These are phyloP conservation scores for Casaregolazyma lundiana DNA, from an alignment of 1,139 yeast species.

Conservation along the genomic window DNA sequence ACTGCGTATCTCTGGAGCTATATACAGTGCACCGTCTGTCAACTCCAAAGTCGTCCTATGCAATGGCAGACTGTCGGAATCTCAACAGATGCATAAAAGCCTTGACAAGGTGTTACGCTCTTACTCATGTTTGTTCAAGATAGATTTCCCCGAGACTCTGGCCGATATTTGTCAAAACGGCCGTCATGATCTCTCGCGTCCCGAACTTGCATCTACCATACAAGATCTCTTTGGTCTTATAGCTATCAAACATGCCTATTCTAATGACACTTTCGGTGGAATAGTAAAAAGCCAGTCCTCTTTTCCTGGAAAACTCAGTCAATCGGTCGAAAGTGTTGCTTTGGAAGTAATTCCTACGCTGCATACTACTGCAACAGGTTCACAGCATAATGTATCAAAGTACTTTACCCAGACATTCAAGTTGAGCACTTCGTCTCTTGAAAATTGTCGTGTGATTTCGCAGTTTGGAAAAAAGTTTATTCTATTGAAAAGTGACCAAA, in stretches of 20 bases:
- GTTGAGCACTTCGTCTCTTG: slow-evolving; percentile 11
- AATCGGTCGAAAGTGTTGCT: not conserved
- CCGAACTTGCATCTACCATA: not conserved
- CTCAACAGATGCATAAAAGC: not conserved
- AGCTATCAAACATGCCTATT: not conserved
- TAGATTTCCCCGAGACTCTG: not conserved
- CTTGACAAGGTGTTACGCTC: not conserved
- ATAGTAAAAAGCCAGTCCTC: not conserved
- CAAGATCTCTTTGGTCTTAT: not conserved
- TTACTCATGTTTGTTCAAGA: not conserved
- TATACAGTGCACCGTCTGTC: not conserved
- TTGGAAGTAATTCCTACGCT: slow-evolving; percentile 1
- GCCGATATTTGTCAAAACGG: not conserved
- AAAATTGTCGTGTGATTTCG: slow-evolving; percentile 22
- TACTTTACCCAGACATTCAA: slow-evolving; percentile 6
- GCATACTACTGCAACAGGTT: slow-evolving; percentile 6
- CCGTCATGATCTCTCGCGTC: not conserved
- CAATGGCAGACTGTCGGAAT: not conserved
- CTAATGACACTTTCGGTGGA: not conserved
- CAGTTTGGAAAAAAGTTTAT: slow-evolving; percentile 64
- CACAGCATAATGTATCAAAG: not conserved
- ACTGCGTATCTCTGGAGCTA: not conserved
- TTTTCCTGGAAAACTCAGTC: not conserved
- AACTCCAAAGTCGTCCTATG: not conserved
- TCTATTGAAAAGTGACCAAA: slow-evolving; percentile 32